Evolutionary conservation across 2,329 filamentous ascomycete genomes (phyloP), one percentile per base, ranked within the genome.

Genomic region (Leptodontidium sp.): DNA sequence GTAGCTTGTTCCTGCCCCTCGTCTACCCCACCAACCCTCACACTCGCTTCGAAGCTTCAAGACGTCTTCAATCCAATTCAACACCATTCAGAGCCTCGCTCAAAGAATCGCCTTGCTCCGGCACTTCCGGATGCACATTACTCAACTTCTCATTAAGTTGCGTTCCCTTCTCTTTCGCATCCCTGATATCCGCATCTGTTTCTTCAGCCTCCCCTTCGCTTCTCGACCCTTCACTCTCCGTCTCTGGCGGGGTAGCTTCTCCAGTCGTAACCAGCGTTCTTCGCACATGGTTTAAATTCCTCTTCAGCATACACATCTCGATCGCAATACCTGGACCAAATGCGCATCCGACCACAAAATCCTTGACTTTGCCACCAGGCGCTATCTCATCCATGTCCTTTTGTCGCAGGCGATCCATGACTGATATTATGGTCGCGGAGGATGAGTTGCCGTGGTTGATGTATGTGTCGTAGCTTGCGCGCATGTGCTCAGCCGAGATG

Each of bases 241-340:
- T 77, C 68, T 76, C 72, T 2, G 77, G 77, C 4, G 77, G 77
- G 11, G 78, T 79, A 8, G 72, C 64, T 49, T 75, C 73, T 3
- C 77, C 77, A n/a, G 55, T 66, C 11, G 45, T 63, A 7, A 73
- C 68, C 21, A 74, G 57, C 11, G 67, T 69, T 52, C 74, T 59
- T 61, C 66, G 71, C 7, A 75, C 75, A 68, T 77, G 76, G 2
- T 61, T 68, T 43, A 79, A 17, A 70, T 79, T 79, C 47, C 77
- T 67, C 71, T 84, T 89, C 74, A 92, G 78, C 80, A 91, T 83
- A 76, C 87, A 89, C 86, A 90, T 90, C 80, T 92, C 90, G 38
- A 92, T 84, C 5, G 86, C 79, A 71, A 93, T 88, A 0, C 90
- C 90, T 0, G 90, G 90, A 0, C 90, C 90, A 75, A 93, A 93